Conservation (phyloP, 139 green algal genomes). For the Tetraselmis chui region DNA sequence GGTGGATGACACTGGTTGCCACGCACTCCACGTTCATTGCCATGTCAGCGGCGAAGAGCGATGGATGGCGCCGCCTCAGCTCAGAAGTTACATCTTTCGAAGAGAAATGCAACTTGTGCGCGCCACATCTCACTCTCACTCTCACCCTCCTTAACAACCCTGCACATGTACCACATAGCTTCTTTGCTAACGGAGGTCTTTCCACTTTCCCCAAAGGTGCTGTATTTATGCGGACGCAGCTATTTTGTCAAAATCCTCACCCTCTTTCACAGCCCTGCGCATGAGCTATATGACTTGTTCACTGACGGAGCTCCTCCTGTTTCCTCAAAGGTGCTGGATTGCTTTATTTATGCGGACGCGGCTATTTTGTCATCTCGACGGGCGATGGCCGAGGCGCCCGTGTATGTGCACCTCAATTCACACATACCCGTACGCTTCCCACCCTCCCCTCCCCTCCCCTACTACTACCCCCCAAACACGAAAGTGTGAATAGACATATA, state of each 20-base stretch:
- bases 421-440: conserved; percentile 32
- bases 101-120: conserved; percentile 80
- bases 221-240: background rate
- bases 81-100: conserved; percentile 87
- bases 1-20: conserved; percentile 1
- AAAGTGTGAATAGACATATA: too few relatives aligned
- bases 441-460: background rate
- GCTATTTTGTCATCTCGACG: conserved; percentile 40
- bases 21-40: conserved; percentile 74
- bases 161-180: background rate
- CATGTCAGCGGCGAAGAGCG: conserved; percentile 79
- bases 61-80: conserved; percentile 69
- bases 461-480: too few relatives aligned
- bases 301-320: background rate
- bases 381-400: conserved; percentile 34
- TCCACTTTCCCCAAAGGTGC: background rate
- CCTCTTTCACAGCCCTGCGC: background rate
- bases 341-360: conserved; percentile 62
- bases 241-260: background rate
- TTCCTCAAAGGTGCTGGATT: conserved; percentile 78
- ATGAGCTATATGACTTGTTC: background rate
- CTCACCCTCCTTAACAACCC: background rate
- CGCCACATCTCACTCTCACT: background rate
- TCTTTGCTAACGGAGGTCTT: background rate
- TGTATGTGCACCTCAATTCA: conserved; percentile 73